Evolutionary conservation across 2,329 filamentous ascomycete genomes (phyloP).

Genomic region (Colletotrichum incanum): DNA sequence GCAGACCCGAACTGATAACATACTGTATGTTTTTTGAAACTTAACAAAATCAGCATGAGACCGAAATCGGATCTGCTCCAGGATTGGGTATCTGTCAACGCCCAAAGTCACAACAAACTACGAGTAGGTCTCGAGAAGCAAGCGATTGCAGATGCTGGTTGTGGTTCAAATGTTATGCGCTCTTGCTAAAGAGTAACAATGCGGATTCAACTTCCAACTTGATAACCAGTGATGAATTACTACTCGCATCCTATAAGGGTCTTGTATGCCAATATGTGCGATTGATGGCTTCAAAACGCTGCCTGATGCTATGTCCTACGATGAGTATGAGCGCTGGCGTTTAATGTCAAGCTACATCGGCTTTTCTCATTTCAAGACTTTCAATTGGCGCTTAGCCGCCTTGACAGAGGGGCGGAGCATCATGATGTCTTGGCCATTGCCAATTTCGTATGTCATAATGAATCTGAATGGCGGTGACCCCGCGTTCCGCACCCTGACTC

Average conservation of each 20-base stretch:
- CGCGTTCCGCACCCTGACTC: background rate
- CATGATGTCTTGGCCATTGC: background rate
- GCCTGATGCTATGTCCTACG: background rate
- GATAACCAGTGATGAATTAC: background rate
- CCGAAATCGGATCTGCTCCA: too few relatives aligned
- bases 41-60: too few relatives aligned
- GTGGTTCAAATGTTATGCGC: background rate
- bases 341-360: background rate
- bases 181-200: background rate
- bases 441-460: background rate
- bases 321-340: background rate
- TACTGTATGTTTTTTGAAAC: too few relatives aligned
- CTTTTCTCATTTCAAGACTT: background rate
- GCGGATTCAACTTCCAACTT: background rate
- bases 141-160: background rate
- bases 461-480: background rate
- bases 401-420: background rate
- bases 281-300: background rate
- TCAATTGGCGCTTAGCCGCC: background rate
- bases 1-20: too few relatives aligned
- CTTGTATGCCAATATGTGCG: background rate
- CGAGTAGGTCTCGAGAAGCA: background rate
- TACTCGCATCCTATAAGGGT: background rate
- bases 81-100: too few relatives aligned
- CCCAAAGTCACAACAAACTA: too few relatives aligned